These are phyloP conservation scores for Limnanthes douglasii DNA, from an alignment of 345 rosid genomes.

Conservation along the genomic window DNA sequence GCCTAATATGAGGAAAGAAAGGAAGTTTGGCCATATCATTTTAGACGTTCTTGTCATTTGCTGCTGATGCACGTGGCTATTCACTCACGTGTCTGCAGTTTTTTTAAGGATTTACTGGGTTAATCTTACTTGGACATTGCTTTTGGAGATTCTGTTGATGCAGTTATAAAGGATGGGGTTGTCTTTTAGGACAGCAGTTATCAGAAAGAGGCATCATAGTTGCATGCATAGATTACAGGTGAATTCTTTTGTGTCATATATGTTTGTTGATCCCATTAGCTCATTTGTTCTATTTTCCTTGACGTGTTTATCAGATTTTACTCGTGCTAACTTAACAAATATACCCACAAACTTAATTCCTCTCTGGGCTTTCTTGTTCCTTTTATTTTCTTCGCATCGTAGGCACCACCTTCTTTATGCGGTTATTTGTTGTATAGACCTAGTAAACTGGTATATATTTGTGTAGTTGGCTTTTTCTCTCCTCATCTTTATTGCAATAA, in stretches of 20 bases:
- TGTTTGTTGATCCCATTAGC: not conserved
- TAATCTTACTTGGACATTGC: not conserved
- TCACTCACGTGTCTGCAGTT: not conserved
- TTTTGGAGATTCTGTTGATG: too few relatives aligned
- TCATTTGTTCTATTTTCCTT: too few relatives aligned
- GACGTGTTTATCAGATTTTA: too few relatives aligned
- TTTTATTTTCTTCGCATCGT: too few relatives aligned
- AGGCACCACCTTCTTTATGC: too few relatives aligned
- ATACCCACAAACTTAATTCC: too few relatives aligned
- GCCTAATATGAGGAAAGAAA: too few relatives aligned
- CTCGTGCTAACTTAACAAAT: too few relatives aligned
- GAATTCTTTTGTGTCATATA: not conserved
- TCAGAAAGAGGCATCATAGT: conserved; percentile 86
- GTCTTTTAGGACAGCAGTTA: conserved; percentile 87
- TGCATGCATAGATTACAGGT: conserved; percentile 99
- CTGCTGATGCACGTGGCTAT: not conserved
- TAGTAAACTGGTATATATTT: not conserved
- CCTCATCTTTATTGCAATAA: too few relatives aligned
- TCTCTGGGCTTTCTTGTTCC: too few relatives aligned
- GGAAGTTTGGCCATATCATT: too few relatives aligned
- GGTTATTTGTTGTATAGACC: conserved; percentile 1
- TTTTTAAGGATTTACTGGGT: not conserved
- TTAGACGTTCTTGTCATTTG: not conserved
- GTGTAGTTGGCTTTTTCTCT: too few relatives aligned
- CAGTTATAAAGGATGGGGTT: conserved; percentile 98